Conservation (phyloP, 305 asterid species). For the Ajuga reptans region DNA sequence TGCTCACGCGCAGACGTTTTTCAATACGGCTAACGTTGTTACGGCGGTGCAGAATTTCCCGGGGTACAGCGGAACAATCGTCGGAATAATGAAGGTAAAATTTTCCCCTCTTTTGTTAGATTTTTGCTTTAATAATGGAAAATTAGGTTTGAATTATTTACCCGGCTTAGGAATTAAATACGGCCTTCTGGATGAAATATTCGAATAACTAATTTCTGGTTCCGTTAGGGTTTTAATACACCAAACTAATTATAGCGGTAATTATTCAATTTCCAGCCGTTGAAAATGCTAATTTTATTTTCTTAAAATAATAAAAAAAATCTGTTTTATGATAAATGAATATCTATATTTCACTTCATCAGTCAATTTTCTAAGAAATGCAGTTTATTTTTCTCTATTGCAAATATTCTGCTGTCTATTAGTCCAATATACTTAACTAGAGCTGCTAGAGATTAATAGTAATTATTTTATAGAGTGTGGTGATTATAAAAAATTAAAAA, state of each 20-base stretch:
- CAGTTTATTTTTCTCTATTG: too few relatives aligned
- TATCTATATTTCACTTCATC: too few relatives aligned
- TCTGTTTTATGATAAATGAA: too few relatives aligned
- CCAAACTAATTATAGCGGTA: background rate
- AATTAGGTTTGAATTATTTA: background rate
- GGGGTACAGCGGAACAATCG: conserved; percentile 60
- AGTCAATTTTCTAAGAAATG: too few relatives aligned
- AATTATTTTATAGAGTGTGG: too few relatives aligned
- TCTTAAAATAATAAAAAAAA: too few relatives aligned
- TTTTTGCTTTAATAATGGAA: background rate
- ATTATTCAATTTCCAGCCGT: too few relatives aligned
- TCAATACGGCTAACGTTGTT: conserved; percentile 77
- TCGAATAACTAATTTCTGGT: background rate
- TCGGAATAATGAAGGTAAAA: conserved; percentile 82
- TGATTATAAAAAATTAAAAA: too few relatives aligned
- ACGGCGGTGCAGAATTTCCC: conserved; percentile 74
- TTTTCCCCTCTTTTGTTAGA: background rate
- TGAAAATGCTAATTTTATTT: too few relatives aligned
- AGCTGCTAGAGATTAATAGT: too few relatives aligned
- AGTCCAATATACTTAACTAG: too few relatives aligned
- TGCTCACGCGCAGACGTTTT: conserved; percentile 83
- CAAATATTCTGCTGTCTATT: too few relatives aligned
- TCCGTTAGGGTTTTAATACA: background rate
- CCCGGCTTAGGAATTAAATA: background rate
- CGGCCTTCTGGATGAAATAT: background rate